Percentiles rank a stretch among this genome's conserved stretches.
Conservation (phyloP, 768 basidiomycete genomes). For the Rubroboletus satanas region DNA sequence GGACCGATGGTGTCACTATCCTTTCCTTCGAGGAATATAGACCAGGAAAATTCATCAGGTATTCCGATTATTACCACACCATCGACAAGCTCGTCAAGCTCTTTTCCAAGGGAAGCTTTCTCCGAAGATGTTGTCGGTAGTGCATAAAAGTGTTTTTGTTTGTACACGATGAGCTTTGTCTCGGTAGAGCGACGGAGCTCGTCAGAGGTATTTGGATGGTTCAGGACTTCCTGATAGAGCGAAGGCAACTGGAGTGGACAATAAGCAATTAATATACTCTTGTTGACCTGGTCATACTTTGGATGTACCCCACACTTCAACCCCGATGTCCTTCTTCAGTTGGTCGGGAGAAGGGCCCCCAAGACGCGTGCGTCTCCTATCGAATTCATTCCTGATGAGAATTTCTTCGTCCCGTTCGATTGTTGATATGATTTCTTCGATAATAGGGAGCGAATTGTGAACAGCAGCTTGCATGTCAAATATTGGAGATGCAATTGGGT, state of each 20-base stretch:
- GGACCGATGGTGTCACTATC: slow-evolving; percentile 66
- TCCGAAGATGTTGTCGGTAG: slow-evolving; percentile 43
- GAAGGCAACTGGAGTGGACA: slow-evolving; percentile 51
- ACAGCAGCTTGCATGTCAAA: slow-evolving; percentile 57
- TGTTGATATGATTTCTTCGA: slow-evolving; percentile 69
- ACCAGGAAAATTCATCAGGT: slow-evolving; percentile 83
- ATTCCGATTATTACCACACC: slow-evolving; percentile 75
- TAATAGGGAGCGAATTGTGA: slow-evolving; percentile 62
- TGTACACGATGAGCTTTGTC: slow-evolving; percentile 65
- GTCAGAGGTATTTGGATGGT: slow-evolving; percentile 76
- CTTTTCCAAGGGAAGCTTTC: slow-evolving; percentile 49
- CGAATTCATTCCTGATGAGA: slow-evolving; percentile 60
- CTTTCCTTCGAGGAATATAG: slow-evolving; percentile 64
- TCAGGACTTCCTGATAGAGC: slow-evolving; percentile 76
- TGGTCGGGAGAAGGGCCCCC: slow-evolving; percentile 59
- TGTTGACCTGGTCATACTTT: slow-evolving; percentile 38
- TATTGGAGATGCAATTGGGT: slow-evolving; percentile 59
- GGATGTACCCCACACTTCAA: slow-evolving; percentile 61
- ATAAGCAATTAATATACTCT: slow-evolving; percentile 9
- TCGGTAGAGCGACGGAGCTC: slow-evolving; percentile 77
- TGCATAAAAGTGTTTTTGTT: slow-evolving; percentile 56
- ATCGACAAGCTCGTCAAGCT: slow-evolving; percentile 67
- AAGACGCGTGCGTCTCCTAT: slow-evolving; percentile 73
- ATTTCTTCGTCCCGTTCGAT: slow-evolving; percentile 61
- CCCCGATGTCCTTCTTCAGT: slow-evolving; percentile 57